Conservation (phyloP, 495 filamentous ascomycete species). For the Elasticomyces elasticus region DNA sequence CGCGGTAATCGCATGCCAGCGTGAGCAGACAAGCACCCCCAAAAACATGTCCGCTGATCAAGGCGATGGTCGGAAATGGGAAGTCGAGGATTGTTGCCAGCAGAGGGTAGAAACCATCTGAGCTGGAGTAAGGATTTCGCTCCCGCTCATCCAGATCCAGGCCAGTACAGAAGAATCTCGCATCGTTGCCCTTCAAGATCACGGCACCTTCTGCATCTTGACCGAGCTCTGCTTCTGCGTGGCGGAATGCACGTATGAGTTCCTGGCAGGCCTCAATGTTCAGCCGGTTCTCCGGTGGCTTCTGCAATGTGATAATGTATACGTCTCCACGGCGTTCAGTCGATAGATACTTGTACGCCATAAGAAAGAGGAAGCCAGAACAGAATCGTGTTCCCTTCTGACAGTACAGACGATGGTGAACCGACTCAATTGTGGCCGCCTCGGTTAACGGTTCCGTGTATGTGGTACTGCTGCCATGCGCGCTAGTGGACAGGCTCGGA, state of each 20-base stretch:
- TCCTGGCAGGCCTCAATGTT: conserved; percentile 24
- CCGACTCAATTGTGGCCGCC: no score
- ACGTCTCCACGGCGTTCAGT: conserved; percentile 22
- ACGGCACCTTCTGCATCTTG: conserved; percentile 37
- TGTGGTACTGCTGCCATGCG: no score
- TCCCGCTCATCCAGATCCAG: conserved; percentile 39
- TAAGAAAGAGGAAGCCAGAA: no score
- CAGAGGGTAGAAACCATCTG: conserved; percentile 38
- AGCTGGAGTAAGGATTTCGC: conserved; percentile 37
- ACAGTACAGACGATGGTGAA: no score
- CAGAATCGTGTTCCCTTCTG: no score
- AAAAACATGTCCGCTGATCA: conserved; percentile 41
- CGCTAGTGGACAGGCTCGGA: neutral
- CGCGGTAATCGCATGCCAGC: conserved; percentile 39
- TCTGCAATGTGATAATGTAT: conserved; percentile 40
- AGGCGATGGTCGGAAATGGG: conserved; percentile 40
- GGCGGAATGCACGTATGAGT: conserved; percentile 34
- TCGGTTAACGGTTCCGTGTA: no score
- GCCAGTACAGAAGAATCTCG: conserved; percentile 43
- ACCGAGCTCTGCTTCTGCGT: conserved; percentile 26
- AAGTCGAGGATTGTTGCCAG: conserved; percentile 42
- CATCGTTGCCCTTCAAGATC: conserved; percentile 36
- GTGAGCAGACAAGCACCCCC: conserved; percentile 39
- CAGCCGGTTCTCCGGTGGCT: conserved; percentile 39
- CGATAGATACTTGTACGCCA: neutral